phyloP scores from a whole-genome alignment of 2,329 filamentous ascomycete genomes.

The Paramyrothecium sp. region DNA sequence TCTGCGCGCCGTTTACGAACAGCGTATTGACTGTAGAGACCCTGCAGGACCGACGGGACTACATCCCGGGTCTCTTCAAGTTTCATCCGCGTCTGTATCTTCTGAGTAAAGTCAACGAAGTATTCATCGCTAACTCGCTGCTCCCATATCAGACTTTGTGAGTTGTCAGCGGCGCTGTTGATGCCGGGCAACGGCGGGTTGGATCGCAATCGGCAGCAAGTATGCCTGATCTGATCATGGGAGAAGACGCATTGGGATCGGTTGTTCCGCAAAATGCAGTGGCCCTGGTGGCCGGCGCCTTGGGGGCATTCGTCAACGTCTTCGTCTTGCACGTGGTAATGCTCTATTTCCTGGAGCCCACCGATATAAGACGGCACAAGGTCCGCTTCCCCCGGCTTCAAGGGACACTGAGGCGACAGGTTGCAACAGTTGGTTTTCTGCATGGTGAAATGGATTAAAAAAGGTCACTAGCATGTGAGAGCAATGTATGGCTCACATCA shows the following conservation, averaged over 20 bases:
- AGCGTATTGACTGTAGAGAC: too few relatives aligned
- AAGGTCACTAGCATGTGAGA: too few relatives aligned
- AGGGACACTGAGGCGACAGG: constrained; percentile 10
- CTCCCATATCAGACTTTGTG: constrained; percentile 10
- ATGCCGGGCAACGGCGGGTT: constrained; percentile 12
- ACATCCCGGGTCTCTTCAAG: not conserved
- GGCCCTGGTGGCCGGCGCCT: constrained; percentile 9
- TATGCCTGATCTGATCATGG: constrained; percentile 10
- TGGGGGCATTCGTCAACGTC: constrained; percentile 13
- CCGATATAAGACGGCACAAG: constrained; percentile 12
- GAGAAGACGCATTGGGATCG: constrained; percentile 14
- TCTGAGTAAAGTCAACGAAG: constrained; percentile 9
- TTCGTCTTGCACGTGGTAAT: constrained; percentile 15
- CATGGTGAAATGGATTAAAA: not conserved
- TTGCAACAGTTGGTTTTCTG: constrained; percentile 11
- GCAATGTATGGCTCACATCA: constrained; percentile 1
- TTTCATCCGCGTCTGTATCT: constrained; percentile 7
- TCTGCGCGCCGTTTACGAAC: too few relatives aligned
- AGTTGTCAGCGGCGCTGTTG: constrained; percentile 6
- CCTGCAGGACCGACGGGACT: too few relatives aligned
- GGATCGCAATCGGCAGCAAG: constrained; percentile 13
- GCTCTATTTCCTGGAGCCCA: constrained; percentile 10
- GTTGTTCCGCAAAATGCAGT: constrained; percentile 14
- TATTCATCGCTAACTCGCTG: constrained; percentile 5
- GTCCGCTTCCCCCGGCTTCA: constrained; percentile 10